A percentile compares a stretch with the other conserved stretches of the same genome.
Evolutionary conservation across 2,329 filamentous ascomycete species (phyloP).

Genomic region (Trichoderma sp.): DNA sequence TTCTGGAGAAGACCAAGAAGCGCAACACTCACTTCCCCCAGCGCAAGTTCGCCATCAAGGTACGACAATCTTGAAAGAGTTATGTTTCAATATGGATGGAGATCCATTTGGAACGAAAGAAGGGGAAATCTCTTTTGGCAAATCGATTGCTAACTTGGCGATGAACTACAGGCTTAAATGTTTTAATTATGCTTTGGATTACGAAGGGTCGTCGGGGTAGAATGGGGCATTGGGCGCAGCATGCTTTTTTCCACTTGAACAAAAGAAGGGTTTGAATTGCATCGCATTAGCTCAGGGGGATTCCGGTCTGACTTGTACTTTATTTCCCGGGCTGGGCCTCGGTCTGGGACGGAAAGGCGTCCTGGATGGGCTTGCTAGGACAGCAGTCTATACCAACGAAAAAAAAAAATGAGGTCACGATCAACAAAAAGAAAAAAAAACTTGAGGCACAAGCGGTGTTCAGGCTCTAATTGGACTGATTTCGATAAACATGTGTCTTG

Average conservation of each 20-base stretch:
- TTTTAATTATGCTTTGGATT: conserved; percentile 33
- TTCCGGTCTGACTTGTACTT: conserved; percentile 44
- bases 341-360: conserved; percentile 40
- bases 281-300: conserved; percentile 44
- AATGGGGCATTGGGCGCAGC: conserved; percentile 42
- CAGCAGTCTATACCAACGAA: conserved; percentile 36
- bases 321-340: conserved; percentile 42
- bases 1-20: conserved; percentile 97
- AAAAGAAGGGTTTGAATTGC: conserved; percentile 40
- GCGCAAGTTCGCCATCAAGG: conserved; percentile 99
- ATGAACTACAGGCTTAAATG: conserved; percentile 34
- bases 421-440: conserved; percentile 30
- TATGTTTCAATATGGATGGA: neutral
- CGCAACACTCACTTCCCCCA: conserved; percentile 93
- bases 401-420: conserved; percentile 45
- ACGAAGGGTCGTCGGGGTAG: conserved; percentile 39
- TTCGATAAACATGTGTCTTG: conserved; percentile 12
- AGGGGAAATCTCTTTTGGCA: neutral
- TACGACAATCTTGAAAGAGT: conserved; percentile 43
- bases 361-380: conserved; percentile 37
- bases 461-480: conserved; percentile 24
- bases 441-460: conserved; percentile 22
- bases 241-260: conserved; percentile 40
- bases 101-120: neutral
- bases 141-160: neutral